phyloP scores from a whole-genome alignment of 768 basidiomycete species.

The Russula ochroleuca region DNA sequence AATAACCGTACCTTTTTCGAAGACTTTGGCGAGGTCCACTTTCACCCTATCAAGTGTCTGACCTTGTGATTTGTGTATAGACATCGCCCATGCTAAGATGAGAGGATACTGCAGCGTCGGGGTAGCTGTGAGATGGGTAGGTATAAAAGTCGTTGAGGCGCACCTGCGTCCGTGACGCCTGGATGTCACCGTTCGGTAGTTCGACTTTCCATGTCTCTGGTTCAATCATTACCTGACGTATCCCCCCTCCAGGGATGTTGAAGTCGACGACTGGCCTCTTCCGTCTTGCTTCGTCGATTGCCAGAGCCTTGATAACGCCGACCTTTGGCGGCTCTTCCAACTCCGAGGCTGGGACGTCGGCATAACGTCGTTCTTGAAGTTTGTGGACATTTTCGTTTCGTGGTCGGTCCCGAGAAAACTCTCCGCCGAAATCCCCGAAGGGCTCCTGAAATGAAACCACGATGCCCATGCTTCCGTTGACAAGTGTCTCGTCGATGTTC shows the following conservation, averaged over 20 bases:
- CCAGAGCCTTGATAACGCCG: conserved; percentile 10
- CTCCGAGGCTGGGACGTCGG: background rate
- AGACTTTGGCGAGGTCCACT: conserved; percentile 88
- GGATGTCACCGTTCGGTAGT: conserved; percentile 79
- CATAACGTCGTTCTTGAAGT: conserved; percentile 2
- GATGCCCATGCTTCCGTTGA: conserved; percentile 92
- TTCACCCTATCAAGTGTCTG: conserved; percentile 94
- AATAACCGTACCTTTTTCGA: conserved; percentile 71
- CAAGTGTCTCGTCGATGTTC: conserved; percentile 84
- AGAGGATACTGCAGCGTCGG: conserved; percentile 60
- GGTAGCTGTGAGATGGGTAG: background rate
- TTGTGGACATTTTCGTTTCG: background rate
- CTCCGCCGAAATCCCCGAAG: conserved; percentile 26
- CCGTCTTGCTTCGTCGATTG: conserved; percentile 20
- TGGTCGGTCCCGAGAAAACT: conserved; percentile 1
- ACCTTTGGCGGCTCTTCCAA: background rate
- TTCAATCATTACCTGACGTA: conserved; percentile 52
- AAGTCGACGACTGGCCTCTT: conserved; percentile 78
- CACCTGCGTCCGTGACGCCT: conserved; percentile 77
- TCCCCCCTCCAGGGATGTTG: conserved; percentile 51
- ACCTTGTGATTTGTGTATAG: conserved; percentile 97
- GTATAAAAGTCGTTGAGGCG: conserved; percentile 23
- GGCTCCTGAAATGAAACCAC: conserved; percentile 70
- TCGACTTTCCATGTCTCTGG: conserved; percentile 85
- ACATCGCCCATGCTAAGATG: conserved; percentile 96